Base-by-base conservation (phyloP, 768 basidiomycete genomes). In the Botryobasidium botryosum region DNA sequence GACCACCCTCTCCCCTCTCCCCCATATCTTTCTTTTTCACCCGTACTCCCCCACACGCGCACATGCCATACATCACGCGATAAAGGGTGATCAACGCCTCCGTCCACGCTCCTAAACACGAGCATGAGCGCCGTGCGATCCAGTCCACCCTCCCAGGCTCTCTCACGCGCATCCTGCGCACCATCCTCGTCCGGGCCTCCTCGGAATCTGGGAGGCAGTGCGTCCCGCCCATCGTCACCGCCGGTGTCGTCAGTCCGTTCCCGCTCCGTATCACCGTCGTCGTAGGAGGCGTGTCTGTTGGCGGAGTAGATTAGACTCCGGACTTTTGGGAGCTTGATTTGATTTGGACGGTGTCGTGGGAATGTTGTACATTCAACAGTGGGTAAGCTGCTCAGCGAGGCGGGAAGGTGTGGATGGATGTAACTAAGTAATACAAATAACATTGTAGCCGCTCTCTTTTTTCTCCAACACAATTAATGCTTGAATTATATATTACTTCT, bases 221-320 rank as follows among this genome's bases (percentile, higher is more conserved):
- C 0, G 84, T 87, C 6, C 84, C 84, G 3, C 70, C 75, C 4
- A 87, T 87, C 45, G 82, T 79, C n/a, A 75, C 80, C 46, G 74
- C 75, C 3, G 43, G 32, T 12, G 46, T 50, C 6, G 61, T 67
- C 24, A 75, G 75, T 4, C 84, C 84, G 0, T 87, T 87, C 53
- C 84, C 84, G 2, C 68, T 83, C 29, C 72, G 72, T 49, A 72
- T 87, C 29, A 55, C 60, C 4, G 80, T 84, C 40, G 75, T 67
- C 47, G 66, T 85, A 24, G 80, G 75, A 3, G 79, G 77, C 7
- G 56, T 68, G 13, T 79, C 82, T 55, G 63, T 82, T 17, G 27
- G 70, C 8, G 40, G 27, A 26, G 10, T 27, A 21, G 40, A 42
- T 7, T 24, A 29, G n/a, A n/a, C n/a, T n/a, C n/a, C n/a, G n/a